Base-by-base conservation (phyloP, 805 yeast genomes). In the Maudiozyma pseudohumilis region DNA sequence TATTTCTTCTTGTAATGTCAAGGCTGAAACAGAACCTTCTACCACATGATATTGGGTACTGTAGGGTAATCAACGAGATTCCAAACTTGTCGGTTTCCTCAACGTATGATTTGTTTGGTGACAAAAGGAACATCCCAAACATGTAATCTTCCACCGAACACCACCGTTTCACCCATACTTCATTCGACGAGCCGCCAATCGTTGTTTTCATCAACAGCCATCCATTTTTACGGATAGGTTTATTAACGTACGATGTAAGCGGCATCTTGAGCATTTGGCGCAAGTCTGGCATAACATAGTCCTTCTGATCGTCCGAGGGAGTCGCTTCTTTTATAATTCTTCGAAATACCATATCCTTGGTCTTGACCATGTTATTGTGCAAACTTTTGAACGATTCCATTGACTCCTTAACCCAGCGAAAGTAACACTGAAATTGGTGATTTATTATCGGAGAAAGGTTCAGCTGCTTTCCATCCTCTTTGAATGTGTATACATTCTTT, bases 51-150 rank as follows among this genome's bases (percentile, higher is more conserved):
- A 44, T 41, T 4, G 35, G 32, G 50, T 76, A 80, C 39, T 74
- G 63, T 11, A 78, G 70, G 50, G 72, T 76, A 38, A 85, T 77
- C 20, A 83, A 58, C n/a, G 81, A 62, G 1, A 88, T 73, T 3
- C 95, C 95, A 41, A 86, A 72, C 50, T 85, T 85, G 54, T 85
- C 95, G 8, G 87, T 72, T 60, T 89, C 96, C 52, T 85, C 88
- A 3, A 89, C 96, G 53, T 65, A 80, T 0, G 75, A 73, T 32
- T 72, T 69, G 6, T 76, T 68, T 0, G 84, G 80, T 27, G 88
- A 72, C 18, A 82, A 59, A 3, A 73, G 63, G 25, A 92, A 67
- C 44, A 85, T 63, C 0, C 97, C 97, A 61, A 88, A 81, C 2
- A 84, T 66, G 0, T 92, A 94, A 34, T 74, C 75, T 49, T 80